These are phyloP conservation scores for Ophiostoma piceae DNA, from an alignment of 2,329 filamentous ascomycete genomes.

Conservation along the genomic window DNA sequence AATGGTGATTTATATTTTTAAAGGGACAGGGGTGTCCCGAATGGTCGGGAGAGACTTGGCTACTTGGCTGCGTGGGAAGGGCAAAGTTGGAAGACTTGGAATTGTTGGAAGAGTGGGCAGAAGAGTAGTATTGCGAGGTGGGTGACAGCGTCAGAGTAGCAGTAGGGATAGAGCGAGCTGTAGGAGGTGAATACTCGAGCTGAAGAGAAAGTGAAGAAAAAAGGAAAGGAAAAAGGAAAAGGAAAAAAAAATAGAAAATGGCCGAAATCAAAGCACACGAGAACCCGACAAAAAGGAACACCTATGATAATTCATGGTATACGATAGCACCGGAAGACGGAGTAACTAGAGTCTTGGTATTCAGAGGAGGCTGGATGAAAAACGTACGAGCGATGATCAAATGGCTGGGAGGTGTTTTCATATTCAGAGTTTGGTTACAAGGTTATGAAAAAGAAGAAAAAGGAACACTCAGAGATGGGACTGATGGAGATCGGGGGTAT, in stretches of 20 bases:
- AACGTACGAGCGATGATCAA: background rate
- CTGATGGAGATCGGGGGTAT: background rate
- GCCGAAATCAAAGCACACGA: background rate
- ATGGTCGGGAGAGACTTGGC: conserved; percentile 8
- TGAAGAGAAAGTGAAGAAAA: too few species aligned
- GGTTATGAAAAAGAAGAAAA: background rate
- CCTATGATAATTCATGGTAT: background rate
- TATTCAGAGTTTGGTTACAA: background rate
- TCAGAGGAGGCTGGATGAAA: background rate
- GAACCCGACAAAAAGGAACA: background rate
- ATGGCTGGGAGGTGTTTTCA: conserved; percentile 4
- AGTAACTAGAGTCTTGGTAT: background rate
- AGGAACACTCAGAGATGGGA: background rate
- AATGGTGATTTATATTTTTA: background rate
- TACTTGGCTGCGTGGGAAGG: conserved; percentile 6
- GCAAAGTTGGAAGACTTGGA: conserved; percentile 12
- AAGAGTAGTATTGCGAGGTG: background rate
- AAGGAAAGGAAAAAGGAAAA: background rate
- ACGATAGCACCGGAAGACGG: background rate
- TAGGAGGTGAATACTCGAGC: too few species aligned
- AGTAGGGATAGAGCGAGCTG: too few species aligned
- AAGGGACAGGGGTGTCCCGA: conserved; percentile 7
- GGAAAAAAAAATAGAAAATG: background rate
- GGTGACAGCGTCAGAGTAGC: background rate
- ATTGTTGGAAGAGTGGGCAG: conserved; percentile 9